Percentiles rank a stretch among this genome's conserved stretches.
These are phyloP conservation scores for Mycosphaerelloides madeirae DNA, from an alignment of 2,329 filamentous ascomycete genomes.

Conservation along the genomic window DNA sequence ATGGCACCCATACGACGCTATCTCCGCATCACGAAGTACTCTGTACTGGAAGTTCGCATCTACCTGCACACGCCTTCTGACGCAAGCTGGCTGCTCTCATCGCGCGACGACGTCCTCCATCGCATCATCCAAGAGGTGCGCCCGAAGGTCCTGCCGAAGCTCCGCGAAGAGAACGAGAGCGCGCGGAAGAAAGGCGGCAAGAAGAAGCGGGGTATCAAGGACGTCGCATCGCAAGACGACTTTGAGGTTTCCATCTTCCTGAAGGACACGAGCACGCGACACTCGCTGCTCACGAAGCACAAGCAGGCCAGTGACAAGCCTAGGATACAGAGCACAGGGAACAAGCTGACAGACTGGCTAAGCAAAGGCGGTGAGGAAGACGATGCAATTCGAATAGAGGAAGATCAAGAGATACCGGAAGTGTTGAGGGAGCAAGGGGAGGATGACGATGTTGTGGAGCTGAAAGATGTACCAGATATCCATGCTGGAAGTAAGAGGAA, in stretches of 20 bases:
- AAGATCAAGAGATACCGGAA: slow-evolving; percentile 45
- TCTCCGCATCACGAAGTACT: slow-evolving; percentile 85
- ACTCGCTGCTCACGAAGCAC: slow-evolving; percentile 79
- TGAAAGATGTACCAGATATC: slow-evolving; percentile 56
- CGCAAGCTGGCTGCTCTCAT: slow-evolving; percentile 75
- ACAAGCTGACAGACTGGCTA: slow-evolving; percentile 46
- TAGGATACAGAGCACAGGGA: slow-evolving; percentile 42
- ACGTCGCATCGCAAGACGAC: slow-evolving; percentile 81
- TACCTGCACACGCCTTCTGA: slow-evolving; percentile 89
- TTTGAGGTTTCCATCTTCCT: slow-evolving; percentile 95
- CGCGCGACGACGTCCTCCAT: slow-evolving; percentile 69
- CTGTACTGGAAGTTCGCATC: slow-evolving; percentile 92
- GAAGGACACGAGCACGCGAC: slow-evolving; percentile 76
- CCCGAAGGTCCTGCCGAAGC: slow-evolving; percentile 81
- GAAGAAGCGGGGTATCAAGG: slow-evolving; percentile 76
- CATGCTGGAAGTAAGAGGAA: slow-evolving; percentile 22
- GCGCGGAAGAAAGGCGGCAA: slow-evolving; percentile 57
- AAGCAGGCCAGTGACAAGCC: slow-evolving; percentile 59
- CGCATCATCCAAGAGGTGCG: slow-evolving; percentile 80
- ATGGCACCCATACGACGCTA: slow-evolving; percentile 91
- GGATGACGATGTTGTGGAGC: slow-evolving; percentile 47
- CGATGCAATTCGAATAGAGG: slow-evolving; percentile 39
- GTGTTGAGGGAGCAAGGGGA: slow-evolving; percentile 54
- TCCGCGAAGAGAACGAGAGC: slow-evolving; percentile 74
- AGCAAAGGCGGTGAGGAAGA: slow-evolving; percentile 34